Evolutionary conservation across 306 rosid genomes (phyloP), one percentile per base, ranked within the genome.

Genomic region (Cucumis hystrix): DNA sequence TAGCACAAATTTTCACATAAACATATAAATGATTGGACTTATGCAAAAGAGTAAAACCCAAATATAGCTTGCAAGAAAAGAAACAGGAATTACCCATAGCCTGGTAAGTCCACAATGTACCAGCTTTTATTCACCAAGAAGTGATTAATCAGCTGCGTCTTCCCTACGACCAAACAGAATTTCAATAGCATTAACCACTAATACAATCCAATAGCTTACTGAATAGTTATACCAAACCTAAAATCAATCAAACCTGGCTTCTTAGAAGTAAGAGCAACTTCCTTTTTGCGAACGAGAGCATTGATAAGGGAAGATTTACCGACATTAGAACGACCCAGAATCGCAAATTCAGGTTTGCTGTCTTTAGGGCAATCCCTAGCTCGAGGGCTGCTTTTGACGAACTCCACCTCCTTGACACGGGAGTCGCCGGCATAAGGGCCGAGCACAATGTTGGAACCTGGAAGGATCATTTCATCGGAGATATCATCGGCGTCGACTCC

Each of bases 81-180:
- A 47, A 39, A 16, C 12, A 23, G 51, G 47, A 63, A 85, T 87
- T 78, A 91, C 96, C 97, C 98, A 83, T 92, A 94, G 69, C 97
- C 97, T 80, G 98, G 98, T 84, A 94, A 89, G 86, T 94, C 98
- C 58, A 94, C 98, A 23, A 92, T 84, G 85, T 89, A 94, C 97
- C 97, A 94, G 58, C 86, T 89, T 83, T 88, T 94, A 83, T 94
- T 92, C 52, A 94, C 97, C 91, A 94, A 79, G 86, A 92, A 94
- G 76, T 94, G 98, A 86, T 94, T 92, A 37, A 94, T 92, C 65
- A 94, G 94, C 87, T 89, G 96, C 14, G 98, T 92, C 91, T 92
- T 94, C 81, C 98, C 98, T 94, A 76, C 75, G 80, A 78, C 7
- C 57, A 68, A 72, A 41, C 60, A 76, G 7, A 30, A 81, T 3